A percentile compares a stretch with the other conserved stretches of the same genome.
Conservation (phyloP, 2,329 filamentous ascomycete genomes). For the Aspergillus tamarii region DNA sequence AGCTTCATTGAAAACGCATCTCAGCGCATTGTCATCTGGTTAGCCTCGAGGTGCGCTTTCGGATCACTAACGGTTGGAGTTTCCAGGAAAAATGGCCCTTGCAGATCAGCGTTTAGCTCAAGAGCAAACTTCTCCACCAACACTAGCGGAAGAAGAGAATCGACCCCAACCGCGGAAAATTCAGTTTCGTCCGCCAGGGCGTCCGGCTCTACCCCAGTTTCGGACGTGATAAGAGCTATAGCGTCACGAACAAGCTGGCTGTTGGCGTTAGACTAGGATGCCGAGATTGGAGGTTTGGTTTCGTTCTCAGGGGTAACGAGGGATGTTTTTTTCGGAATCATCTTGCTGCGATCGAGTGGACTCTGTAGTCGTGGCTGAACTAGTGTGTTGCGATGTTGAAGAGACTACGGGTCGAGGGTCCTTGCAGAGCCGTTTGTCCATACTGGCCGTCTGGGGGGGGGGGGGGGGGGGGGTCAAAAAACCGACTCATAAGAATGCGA, state of each 20-base stretch:
- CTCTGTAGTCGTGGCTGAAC: background rate
- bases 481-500: background rate
- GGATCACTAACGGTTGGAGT: background rate
- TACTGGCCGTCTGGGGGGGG: background rate
- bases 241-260: background rate
- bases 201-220: background rate
- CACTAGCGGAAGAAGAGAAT: background rate
- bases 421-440: background rate
- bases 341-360: background rate
- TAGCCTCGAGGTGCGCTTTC: background rate
- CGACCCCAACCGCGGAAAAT: background rate
- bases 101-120: background rate
- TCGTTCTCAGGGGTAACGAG: background rate
- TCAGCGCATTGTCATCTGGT: no score
- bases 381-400: background rate
- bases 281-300: background rate
- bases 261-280: background rate
- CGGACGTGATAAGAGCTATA: background rate
- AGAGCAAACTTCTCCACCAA: background rate
- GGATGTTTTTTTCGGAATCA: background rate
- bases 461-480: background rate
- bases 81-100: background rate
- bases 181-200: background rate
- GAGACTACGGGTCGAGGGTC: background rate
- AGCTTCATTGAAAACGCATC: no score